Percentiles rank a stretch among this genome's conserved stretches.
Evolutionary conservation across 208 protist species (phyloP).

Genomic region (Trypanosoma melophagium): DNA sequence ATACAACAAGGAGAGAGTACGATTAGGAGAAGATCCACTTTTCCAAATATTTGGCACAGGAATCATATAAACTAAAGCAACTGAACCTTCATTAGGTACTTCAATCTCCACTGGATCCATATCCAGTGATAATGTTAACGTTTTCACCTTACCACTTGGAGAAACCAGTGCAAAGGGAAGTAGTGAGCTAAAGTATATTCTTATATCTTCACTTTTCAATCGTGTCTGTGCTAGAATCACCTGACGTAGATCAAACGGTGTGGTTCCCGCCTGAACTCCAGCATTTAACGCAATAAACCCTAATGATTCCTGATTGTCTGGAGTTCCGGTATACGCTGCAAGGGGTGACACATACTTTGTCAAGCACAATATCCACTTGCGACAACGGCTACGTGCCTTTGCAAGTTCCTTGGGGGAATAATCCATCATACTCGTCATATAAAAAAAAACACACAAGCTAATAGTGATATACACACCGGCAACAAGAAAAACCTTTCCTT

Average conservation of each 20-base stretch:
- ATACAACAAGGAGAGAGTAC: conserved; percentile 20
- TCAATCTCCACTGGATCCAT: neutral
- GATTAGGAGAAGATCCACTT: conserved; percentile 10
- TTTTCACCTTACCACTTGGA: neutral
- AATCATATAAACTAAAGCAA: conserved; percentile 13
- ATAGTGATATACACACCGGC: too few relatives aligned
- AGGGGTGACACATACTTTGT: conserved; percentile 18
- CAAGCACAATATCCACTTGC: conserved; percentile 25
- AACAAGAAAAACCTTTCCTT: too few relatives aligned
- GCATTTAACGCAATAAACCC: conserved; percentile 68
- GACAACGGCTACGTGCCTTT: conserved; percentile 24
- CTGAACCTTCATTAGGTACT: neutral
- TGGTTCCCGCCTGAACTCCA: conserved; percentile 49
- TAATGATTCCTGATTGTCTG: conserved; percentile 7
- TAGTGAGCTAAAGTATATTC: conserved; percentile 23
- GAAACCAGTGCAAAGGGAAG: conserved; percentile 32
- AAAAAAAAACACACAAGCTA: too few relatives aligned
- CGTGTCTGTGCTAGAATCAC: conserved; percentile 24
- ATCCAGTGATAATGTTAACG: conserved; percentile 2
- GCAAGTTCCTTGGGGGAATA: conserved; percentile 10
- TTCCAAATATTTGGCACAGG: conserved; percentile 21
- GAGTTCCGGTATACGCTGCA: neutral
- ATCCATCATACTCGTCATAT: neutral
- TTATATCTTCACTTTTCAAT: conserved; percentile 14
- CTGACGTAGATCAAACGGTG: conserved; percentile 40